These are phyloP conservation scores for Cymbidium sinense DNA, from an alignment of 106 monocot genomes.

Conservation along the genomic window DNA sequence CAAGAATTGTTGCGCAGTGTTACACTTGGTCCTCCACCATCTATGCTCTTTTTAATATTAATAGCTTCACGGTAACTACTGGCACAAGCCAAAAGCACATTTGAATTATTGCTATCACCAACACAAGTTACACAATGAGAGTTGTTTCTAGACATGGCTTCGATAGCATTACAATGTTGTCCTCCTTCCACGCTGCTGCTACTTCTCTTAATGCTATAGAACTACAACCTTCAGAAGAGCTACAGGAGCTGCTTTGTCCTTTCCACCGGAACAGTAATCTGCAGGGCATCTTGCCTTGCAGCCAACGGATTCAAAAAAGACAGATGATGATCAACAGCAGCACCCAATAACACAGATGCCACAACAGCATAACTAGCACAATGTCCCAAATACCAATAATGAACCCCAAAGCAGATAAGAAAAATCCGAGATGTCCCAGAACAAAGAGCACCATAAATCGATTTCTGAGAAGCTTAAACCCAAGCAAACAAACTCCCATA, in stretches of 20 bases:
- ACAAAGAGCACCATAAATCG: too few species aligned
- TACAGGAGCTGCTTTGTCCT: too few species aligned
- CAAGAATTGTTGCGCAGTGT: too few species aligned
- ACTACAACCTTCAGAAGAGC: slow-evolving; percentile 94
- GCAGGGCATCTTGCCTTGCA: slow-evolving; percentile 85
- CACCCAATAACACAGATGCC: slow-evolving; percentile 81
- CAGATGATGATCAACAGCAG: too few species aligned
- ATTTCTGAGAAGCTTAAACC: slow-evolving; percentile 82
- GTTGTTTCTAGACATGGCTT: slow-evolving; percentile 59
- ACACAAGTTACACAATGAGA: slow-evolving; percentile 38
- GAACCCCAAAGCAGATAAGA: too few species aligned
- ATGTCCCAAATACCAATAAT: slow-evolving; percentile 96
- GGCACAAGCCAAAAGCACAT: too few species aligned
- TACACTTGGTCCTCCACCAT: too few species aligned
- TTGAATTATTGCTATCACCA: slow-evolving; percentile 53
- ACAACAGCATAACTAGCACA: slow-evolving; percentile 95
- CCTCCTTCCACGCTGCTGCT: slow-evolving; percentile 87
- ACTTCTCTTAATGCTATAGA: slow-evolving; percentile 91
- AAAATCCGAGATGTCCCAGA: too few species aligned
- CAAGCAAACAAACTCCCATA: slow-evolving; percentile 79
- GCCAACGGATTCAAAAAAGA: too few species aligned
- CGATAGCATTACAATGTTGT: slow-evolving; percentile 60
- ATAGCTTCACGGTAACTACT: too few species aligned
- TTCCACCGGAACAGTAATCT: slow-evolving; percentile 82
- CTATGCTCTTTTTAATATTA: too few species aligned